Evolutionary conservation across 2,329 filamentous ascomycete species (phyloP), one percentile per base, ranked within the genome.

Genomic region (Paecilomyces variotii): DNA sequence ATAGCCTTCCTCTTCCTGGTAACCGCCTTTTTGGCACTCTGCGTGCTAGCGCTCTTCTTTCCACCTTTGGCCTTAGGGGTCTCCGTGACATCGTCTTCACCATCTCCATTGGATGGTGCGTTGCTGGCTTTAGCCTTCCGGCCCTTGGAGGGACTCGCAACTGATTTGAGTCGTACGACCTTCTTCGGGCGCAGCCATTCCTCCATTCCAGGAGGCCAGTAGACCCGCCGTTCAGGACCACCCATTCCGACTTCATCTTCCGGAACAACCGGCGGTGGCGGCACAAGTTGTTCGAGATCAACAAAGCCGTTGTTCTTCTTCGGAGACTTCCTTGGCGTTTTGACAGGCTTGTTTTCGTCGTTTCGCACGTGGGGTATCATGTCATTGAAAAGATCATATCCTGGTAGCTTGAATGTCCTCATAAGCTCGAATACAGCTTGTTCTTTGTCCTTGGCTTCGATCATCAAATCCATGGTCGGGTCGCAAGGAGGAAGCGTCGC

Each of bases 371-470:
- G 83, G 0, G 92, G 91, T 2, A 93, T 79, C 1, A 97, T 78
- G 57, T 95, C 86, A 64, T 88, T 88, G 69, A 95, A 85, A 0
- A 75, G 82, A 24, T 94, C 81, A 75, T 86, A 89, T 0, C 91
- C 91, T 0, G 91, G 90, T 0, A 97, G 79, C 66, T 87, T 91
- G 72, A 91, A 96, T 0, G 81, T 91, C 25, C 88, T 83, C 91
- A 97, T 97, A 19, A 97, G 80, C 63, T 96, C 91, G 67, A 97
- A 96, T 0, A 97, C 91, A 0, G 93, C 91, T 73, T 97, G 93
- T 71, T 97, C 93, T 74, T 97, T 97, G 70, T 97, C 93, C 72
- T 97, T 97, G 54, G 93, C 93, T 76, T 97, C 93, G 60, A 97
- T 97, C 93, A 97, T 97, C n/a, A 97, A 79, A 69, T 97, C 93